Evolutionary conservation across 805 yeast species (phyloP).

Genomic region (Ogataea trehaloabstinens): DNA sequence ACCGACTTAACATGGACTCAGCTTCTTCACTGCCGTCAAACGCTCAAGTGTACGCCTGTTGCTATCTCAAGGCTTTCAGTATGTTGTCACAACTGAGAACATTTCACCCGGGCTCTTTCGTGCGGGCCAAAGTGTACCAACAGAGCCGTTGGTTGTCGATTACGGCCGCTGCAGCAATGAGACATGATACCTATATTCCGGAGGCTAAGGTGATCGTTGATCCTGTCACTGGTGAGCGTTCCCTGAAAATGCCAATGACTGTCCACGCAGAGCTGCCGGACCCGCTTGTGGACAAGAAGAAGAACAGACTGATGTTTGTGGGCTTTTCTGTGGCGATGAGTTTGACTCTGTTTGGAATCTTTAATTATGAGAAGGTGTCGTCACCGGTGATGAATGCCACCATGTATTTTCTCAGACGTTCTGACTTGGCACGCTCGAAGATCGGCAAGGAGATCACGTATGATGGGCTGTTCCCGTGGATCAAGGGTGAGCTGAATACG

Average conservation of each 20-base stretch:
- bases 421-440: slow-evolving; percentile 54
- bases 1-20: too few relatives aligned
- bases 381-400: slow-evolving; percentile 89
- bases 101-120: too few relatives aligned
- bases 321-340: slow-evolving; percentile 55
- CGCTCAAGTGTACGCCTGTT: too few relatives aligned
- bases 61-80: too few relatives aligned
- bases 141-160: background rate
- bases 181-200: slow-evolving; percentile 21
- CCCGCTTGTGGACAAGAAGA: slow-evolving; percentile 56
- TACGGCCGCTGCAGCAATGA: slow-evolving; percentile 1
- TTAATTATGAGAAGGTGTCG: slow-evolving; percentile 89
- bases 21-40: too few relatives aligned
- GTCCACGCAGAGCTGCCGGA: slow-evolving; percentile 83
- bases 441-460: slow-evolving; percentile 79
- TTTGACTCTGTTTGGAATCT: slow-evolving; percentile 58
- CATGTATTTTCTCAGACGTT: slow-evolving; percentile 79
- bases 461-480: slow-evolving; percentile 82
- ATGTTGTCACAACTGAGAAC: too few relatives aligned
- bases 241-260: slow-evolving; percentile 46
- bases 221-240: slow-evolving; percentile 20
- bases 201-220: slow-evolving; percentile 19
- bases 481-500: slow-evolving; percentile 78
- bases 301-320: slow-evolving; percentile 52
- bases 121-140: too few relatives aligned